A percentile compares a stretch with the other conserved stretches of the same genome.
Evolutionary conservation across 2,329 filamentous ascomycete species (phyloP).

Genomic region (Madurella fahalii): DNA sequence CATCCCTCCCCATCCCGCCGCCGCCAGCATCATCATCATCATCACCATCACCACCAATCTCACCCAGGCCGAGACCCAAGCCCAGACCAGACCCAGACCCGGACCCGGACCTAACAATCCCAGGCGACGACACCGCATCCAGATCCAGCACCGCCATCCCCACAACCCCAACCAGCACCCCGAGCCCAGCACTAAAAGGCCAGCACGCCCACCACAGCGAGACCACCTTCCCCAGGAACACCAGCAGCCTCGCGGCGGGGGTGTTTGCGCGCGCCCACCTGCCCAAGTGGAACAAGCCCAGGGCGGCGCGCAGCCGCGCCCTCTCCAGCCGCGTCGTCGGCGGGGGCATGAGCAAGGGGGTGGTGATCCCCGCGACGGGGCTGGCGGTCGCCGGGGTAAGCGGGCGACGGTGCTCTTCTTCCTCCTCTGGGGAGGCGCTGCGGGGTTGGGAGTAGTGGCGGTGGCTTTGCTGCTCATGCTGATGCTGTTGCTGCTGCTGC

Average conservation of each 20-base stretch:
- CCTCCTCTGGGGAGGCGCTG: neutral
- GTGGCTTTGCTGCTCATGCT: constrained; percentile 23
- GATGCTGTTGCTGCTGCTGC: no score
- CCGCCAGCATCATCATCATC: no score
- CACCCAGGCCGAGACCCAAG: no score
- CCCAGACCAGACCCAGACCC: neutral
- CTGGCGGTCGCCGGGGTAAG: constrained; percentile 19
- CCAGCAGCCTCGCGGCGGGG: constrained; percentile 46
- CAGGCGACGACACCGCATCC: neutral
- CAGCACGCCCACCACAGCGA: constrained; percentile 41
- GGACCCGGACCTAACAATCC: neutral
- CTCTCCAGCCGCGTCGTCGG: constrained; percentile 36
- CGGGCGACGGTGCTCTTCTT: constrained; percentile 13
- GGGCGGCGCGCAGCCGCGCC: constrained; percentile 32
- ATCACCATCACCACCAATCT: no score
- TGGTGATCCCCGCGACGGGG: constrained; percentile 24
- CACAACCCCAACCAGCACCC: constrained; percentile 2
- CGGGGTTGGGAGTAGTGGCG: constrained; percentile 36
- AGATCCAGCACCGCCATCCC: constrained; percentile 14
- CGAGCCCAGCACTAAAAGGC: constrained; percentile 17
- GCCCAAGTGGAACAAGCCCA: constrained; percentile 36
- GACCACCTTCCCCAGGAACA: constrained; percentile 67
- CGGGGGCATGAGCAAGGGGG: constrained; percentile 49
- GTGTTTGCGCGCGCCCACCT: constrained; percentile 31
- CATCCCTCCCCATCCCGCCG: no score